These are phyloP conservation scores for Thinopyrum elongatum DNA, from an alignment of 176 grass and related monocot species.

Conservation along the genomic window DNA sequence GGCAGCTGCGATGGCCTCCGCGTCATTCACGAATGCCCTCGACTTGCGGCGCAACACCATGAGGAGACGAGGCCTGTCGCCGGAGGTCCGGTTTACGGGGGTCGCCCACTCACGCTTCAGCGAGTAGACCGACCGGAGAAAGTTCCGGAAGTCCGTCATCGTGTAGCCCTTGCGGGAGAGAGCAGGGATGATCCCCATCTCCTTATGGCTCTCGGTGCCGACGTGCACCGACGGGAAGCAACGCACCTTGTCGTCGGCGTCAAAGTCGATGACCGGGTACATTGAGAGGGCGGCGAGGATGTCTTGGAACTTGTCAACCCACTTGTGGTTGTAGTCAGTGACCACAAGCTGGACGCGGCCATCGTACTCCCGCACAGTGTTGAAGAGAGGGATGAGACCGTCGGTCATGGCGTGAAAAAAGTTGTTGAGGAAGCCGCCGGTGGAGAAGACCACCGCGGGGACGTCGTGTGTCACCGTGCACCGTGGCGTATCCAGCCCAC, in stretches of 20 bases:
- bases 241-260: conserved; percentile 46
- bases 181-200: conserved; percentile 41
- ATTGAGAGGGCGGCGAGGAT: conserved; percentile 40
- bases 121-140: conserved; percentile 42
- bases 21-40: conserved; percentile 48
- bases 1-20: conserved; percentile 13
- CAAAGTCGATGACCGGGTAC: conserved; percentile 49
- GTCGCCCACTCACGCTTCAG: conserved; percentile 28
- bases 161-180: conserved; percentile 38
- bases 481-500: neutral
- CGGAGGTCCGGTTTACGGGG: neutral
- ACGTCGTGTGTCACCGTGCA: conserved; percentile 24
- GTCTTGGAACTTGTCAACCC: conserved; percentile 40
- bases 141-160: conserved; percentile 56
- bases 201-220: conserved; percentile 52
- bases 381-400: conserved; percentile 64
- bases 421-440: conserved; percentile 48
- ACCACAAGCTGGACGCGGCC: conserved; percentile 52
- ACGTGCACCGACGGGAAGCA: conserved; percentile 58
- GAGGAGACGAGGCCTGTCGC: conserved; percentile 43
- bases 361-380: conserved; percentile 37
- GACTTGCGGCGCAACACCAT: conserved; percentile 50
- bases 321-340: conserved; percentile 14
- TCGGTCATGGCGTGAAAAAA: conserved; percentile 71
- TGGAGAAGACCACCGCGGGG: conserved; percentile 51